These are phyloP conservation scores for Salvia sclarea DNA, from an alignment of 305 asterid genomes.

Conservation along the genomic window DNA sequence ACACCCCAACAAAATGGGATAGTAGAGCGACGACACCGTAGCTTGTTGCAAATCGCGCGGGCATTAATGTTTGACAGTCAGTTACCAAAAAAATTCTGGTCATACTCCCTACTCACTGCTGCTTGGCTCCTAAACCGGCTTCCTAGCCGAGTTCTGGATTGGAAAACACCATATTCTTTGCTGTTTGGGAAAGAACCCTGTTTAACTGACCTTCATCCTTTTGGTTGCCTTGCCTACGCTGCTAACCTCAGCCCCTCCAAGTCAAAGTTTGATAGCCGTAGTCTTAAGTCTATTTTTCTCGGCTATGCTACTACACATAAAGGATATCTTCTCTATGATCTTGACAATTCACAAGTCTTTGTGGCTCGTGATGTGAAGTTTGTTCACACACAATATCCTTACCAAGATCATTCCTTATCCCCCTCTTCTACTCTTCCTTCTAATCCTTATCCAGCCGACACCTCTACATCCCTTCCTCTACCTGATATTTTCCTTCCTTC, in stretches of 20 bases:
- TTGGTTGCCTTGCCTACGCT: neutral
- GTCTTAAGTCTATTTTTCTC: neutral
- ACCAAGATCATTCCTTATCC: too few relatives aligned
- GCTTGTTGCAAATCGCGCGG: neutral
- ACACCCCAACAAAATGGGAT: neutral
- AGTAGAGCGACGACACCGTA: neutral
- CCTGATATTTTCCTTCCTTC: too few relatives aligned
- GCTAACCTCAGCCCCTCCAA: neutral
- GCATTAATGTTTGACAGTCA: too few relatives aligned
- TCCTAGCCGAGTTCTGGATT: too few relatives aligned
- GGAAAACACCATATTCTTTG: too few relatives aligned
- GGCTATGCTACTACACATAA: neutral
- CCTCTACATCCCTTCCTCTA: too few relatives aligned
- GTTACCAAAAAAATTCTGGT: neutral
- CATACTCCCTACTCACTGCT: neutral
- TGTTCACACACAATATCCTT: too few relatives aligned
- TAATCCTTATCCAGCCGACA: too few relatives aligned
- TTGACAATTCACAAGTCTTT: neutral
- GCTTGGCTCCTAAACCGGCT: neutral
- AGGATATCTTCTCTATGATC: neutral
- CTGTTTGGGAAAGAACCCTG: too few relatives aligned
- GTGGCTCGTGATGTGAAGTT: too few relatives aligned
- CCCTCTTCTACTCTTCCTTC: too few relatives aligned
- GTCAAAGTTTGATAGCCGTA: neutral
- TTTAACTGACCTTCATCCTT: neutral